These are phyloP conservation scores for Cucurbitaria berberidis DNA, from an alignment of 2,329 filamentous ascomycete species.

Conservation along the genomic window DNA sequence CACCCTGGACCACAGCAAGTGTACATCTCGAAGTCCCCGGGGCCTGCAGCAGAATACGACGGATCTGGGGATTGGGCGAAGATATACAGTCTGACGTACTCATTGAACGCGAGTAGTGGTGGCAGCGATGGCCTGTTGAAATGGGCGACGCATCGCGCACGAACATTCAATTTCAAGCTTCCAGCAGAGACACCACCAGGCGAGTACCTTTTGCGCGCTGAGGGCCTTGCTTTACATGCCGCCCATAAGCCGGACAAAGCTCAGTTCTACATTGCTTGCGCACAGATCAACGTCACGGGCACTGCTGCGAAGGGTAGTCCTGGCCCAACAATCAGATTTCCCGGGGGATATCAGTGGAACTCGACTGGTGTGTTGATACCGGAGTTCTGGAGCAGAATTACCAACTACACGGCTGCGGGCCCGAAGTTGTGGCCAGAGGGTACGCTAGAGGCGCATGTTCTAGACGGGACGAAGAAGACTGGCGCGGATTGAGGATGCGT, in stretches of 20 bases:
- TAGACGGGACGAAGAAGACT: conserved; percentile 13
- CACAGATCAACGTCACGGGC: conserved; percentile 50
- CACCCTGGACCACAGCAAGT: conserved; percentile 36
- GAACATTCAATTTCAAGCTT: conserved; percentile 43
- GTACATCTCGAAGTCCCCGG: conserved; percentile 35
- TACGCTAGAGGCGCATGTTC: conserved; percentile 15
- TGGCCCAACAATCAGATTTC: conserved; percentile 46
- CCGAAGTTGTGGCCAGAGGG: conserved; percentile 29
- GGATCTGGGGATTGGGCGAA: conserved; percentile 37
- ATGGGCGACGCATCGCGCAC: conserved; percentile 35
- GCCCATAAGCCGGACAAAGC: conserved; percentile 30
- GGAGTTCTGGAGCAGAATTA: conserved; percentile 15
- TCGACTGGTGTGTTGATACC: conserved; percentile 43
- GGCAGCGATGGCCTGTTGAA: conserved; percentile 22
- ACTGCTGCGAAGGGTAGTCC: conserved; percentile 32
- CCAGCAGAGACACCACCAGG: conserved; percentile 47
- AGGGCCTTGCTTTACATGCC: conserved; percentile 45
- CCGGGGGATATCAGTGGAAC: conserved; percentile 44
- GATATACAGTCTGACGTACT: conserved; percentile 38
- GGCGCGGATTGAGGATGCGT: conserved; percentile 3
- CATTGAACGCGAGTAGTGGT: conserved; percentile 37
- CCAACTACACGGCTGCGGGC: conserved; percentile 35
- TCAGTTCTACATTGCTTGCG: conserved; percentile 55
- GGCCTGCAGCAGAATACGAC: conserved; percentile 21
- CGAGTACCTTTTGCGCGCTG: conserved; percentile 52